Conservation (phyloP, 768 basidiomycete genomes). For the Gymnopilus junonius region DNA sequence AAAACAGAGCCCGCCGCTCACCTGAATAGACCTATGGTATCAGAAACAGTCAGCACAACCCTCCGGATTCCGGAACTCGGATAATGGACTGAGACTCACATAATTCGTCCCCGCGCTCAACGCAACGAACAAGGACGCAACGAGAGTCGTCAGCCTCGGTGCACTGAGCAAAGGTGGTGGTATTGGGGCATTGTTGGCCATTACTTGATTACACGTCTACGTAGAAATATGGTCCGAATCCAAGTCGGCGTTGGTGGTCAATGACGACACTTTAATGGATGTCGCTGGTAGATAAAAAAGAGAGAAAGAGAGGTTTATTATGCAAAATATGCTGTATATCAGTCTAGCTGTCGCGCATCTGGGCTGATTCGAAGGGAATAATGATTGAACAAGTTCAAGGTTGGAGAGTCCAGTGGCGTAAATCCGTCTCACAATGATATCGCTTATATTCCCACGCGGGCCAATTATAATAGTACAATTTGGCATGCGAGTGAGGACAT, state of each 20-base stretch:
- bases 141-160: slow-evolving; percentile 50
- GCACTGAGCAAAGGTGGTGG: slow-evolving; percentile 38
- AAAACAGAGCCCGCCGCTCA: slow-evolving; percentile 22
- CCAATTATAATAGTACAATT: neutral
- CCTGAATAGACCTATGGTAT: slow-evolving; percentile 46
- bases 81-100: slow-evolving; percentile 44
- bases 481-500: neutral
- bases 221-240: neutral
- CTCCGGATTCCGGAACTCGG: neutral
- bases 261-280: neutral
- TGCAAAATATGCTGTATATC: neutral
- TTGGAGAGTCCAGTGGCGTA: neutral
- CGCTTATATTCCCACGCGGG: neutral
- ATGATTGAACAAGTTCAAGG: neutral
- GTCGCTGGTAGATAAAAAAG: neutral
- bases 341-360: slow-evolving; percentile 10
- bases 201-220: slow-evolving; percentile 5
- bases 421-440: neutral
- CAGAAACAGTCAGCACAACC: slow-evolving; percentile 10
- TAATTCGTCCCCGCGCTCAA: slow-evolving; percentile 76
- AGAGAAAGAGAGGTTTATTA: neutral
- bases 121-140: slow-evolving; percentile 62
- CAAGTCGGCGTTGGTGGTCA: neutral
- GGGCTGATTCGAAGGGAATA: slow-evolving; percentile 4
- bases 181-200: slow-evolving; percentile 22